These are phyloP conservation scores for Lenwebbia sp. DNA, from an alignment of 345 rosid genomes.

Conservation along the genomic window DNA sequence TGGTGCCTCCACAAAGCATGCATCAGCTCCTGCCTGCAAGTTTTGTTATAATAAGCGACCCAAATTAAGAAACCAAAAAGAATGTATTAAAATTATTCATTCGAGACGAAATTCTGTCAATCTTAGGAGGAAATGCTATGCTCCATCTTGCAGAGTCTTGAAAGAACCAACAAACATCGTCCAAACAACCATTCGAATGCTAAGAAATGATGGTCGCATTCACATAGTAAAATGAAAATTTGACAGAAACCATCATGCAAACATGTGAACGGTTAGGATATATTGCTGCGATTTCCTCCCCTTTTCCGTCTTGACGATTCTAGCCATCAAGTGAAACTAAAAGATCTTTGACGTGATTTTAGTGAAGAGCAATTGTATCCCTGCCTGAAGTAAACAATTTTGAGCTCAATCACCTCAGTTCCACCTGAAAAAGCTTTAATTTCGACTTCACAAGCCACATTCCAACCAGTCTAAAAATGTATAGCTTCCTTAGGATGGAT, in stretches of 20 bases:
- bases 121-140: neutral
- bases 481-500: neutral
- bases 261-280: neutral
- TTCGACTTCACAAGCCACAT: neutral
- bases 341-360: neutral
- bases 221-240: neutral
- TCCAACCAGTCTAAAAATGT: neutral
- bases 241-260: neutral
- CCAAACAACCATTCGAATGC: neutral
- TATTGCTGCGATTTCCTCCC: neutral
- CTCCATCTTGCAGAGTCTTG: neutral
- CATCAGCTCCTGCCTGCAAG: conserved; percentile 42
- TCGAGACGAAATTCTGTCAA: neutral
- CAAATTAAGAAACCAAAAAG: neutral
- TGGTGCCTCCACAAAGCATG: conserved; percentile 41
- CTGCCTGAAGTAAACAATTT: neutral
- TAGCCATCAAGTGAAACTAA: neutral
- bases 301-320: neutral
- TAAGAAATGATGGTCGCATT: neutral
- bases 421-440: neutral
- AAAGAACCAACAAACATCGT: neutral
- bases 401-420: neutral
- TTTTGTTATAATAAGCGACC: neutral
- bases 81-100: neutral
- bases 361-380: neutral